Evolutionary conservation across 345 rosid species (phyloP).

Genomic region (Melastoma malabathricum): DNA sequence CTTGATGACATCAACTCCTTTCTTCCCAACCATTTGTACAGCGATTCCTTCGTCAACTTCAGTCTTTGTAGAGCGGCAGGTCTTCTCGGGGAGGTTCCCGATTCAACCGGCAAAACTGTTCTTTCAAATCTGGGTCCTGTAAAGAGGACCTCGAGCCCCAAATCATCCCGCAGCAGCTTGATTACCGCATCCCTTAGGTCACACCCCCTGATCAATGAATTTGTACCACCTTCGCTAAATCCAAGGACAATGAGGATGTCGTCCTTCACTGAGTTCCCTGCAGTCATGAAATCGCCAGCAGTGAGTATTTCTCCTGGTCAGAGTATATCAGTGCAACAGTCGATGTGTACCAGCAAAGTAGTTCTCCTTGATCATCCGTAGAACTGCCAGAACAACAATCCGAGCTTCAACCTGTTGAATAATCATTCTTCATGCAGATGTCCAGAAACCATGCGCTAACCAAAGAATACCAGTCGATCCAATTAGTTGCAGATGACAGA

Average conservation of each 20-base stretch:
- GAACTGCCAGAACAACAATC: constrained; percentile 79
- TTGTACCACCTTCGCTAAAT: constrained; percentile 15
- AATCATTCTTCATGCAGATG: background rate
- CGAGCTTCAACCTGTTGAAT: constrained; percentile 73
- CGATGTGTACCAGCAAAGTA: constrained; percentile 30
- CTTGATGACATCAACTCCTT: constrained; percentile 14
- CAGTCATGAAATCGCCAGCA: constrained; percentile 5
- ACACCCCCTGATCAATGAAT: constrained; percentile 13
- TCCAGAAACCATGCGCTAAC: background rate
- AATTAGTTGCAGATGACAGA: too few relatives aligned
- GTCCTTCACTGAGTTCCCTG: constrained; percentile 57
- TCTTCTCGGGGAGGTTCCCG: constrained; percentile 43
- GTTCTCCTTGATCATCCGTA: constrained; percentile 84
- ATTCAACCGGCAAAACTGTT: constrained; percentile 3
- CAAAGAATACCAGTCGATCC: too few relatives aligned
- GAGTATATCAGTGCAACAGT: background rate
- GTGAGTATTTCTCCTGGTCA: too few relatives aligned
- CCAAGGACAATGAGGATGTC: constrained; percentile 67
- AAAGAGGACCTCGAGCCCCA: constrained; percentile 53
- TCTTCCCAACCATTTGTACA: constrained; percentile 46
- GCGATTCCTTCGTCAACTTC: constrained; percentile 53
- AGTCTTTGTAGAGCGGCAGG: constrained; percentile 47
- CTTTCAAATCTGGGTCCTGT: constrained; percentile 15
- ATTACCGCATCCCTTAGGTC: constrained; percentile 42
- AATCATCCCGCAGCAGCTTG: constrained; percentile 43